Base-by-base conservation (phyloP, 228 moss, liverwort and hornwort species). In the Sphagnum magellanicum region DNA sequence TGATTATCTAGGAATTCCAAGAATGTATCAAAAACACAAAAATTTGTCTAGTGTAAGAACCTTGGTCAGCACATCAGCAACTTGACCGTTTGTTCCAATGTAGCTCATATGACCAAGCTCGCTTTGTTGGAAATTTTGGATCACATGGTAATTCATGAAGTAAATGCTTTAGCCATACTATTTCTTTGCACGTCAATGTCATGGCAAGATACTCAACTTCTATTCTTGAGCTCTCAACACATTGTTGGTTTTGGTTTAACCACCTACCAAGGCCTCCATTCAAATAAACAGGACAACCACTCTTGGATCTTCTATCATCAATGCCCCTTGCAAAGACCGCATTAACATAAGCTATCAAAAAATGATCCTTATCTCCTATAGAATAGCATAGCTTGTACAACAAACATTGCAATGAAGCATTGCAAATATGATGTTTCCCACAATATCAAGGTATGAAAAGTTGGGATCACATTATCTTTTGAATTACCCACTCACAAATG, bases 401-500 rank as follows among this genome's bases (percentile, higher is more conserved):
- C 12, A 12, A 55, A 55, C 4, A 49, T n/a, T 64, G 9, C 48
- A 49, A 8, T 64, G 64, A 47, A 60, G 15, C 13, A 58, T 58
- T 10, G 58, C 69, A 47, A 53, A 69, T 5, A 69, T 58, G 5
- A 69, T 6, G 57, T 46, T 58, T 12, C 58, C 69, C 8, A 69
- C 69, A 9, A 59, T 17, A 17, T 69, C 5, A 5, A 47, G 5
- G 16, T 69, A 69, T 9, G 57, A 46, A 69, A 69, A 69, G 13
- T 12, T 58, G 8, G 68, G 4, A 55, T 55, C 55, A 55, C 15
- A 6, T 47, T 13, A 3, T 62, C 15, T n/a, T 68, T 55, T 68
- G 68, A 49, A 14, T 5, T 12, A 4, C 12, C 11, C 12, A 4
- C 13, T 48, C n/a, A 14, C 1, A 49, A 16, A 67, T 12, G 50